Base-by-base conservation (phyloP, 768 basidiomycete genomes). In the Mycena venus region DNA sequence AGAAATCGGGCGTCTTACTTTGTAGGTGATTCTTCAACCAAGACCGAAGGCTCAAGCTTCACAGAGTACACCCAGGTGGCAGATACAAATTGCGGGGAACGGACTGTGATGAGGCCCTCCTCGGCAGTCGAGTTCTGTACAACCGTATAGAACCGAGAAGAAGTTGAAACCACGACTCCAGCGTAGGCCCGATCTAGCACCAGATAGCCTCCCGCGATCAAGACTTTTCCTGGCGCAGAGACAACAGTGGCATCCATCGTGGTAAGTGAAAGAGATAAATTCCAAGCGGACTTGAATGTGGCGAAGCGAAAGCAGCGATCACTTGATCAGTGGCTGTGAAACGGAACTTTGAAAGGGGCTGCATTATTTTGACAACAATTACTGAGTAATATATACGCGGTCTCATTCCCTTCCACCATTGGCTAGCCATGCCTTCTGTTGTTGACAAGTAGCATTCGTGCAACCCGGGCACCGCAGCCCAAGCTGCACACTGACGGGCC, bases 161-260 rank as follows among this genome's bases (percentile, higher is more conserved):
- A 96, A 19, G 98, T 97, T 0, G 96, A 95, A 55, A 99, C 90
- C 55, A 97, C 97, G 72, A 95, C 84, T 61, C 98, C 98, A 34
- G 94, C 91, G 81, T 95, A 96, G 8, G 88, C 85, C 23, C 91
- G 93, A 83, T 99, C 97, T 74, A 99, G 93, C 32, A 99, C 96
- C 75, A 99, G 94, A 85, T 99, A 99, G 2, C 98, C 98, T 2
- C 98, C 98, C 12, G 97, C 96, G 67, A 98, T 83, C 68, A 99
- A 90, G 62, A 98, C 97, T 84, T 99, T 99, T 74, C 98, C 98
- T 12, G 98, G 95, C 1, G 97, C 91, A 38, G 97, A 99, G 73
- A 98, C 90, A 63, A 94, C 89, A 34, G 94, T 96, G 58, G 89
- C 81, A 78, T 64, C 63, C 56, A 65, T 68, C 29, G 19, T 49